Conservation (phyloP, 169 alveolate genomes). For the Pseudocohnilembus persalinus region DNA sequence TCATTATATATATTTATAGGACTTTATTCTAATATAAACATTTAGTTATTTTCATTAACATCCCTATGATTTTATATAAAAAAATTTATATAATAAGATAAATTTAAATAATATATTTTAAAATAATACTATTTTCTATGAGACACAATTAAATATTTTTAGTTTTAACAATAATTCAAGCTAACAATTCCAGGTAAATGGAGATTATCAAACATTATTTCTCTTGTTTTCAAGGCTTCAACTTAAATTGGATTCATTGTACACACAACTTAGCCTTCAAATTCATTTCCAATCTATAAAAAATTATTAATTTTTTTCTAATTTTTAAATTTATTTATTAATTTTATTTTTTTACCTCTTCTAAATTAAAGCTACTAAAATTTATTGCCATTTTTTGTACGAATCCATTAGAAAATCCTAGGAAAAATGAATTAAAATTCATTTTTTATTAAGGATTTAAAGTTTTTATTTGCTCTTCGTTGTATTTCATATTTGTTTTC, state of each 20-base stretch:
- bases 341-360: not conserved
- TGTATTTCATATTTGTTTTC: too few relatives aligned
- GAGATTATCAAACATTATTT: not conserved
- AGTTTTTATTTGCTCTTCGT: not conserved
- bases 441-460: too few relatives aligned
- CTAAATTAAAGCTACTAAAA: not conserved
- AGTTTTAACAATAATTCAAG: not conserved
- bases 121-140: not conserved
- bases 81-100: too few relatives aligned
- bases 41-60: not conserved
- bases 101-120: too few relatives aligned
- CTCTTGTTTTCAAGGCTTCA: not conserved
- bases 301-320: too few relatives aligned
- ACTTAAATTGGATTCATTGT: not conserved
- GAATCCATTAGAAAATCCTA: not conserved
- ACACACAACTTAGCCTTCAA: not conserved
- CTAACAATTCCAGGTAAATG: not conserved
- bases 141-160: not conserved
- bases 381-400: not conserved
- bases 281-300: not conserved
- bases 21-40: not conserved
- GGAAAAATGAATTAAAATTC: too few relatives aligned
- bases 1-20: not conserved
- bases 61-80: not conserved
- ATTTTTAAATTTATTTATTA: too few relatives aligned